Base-by-base conservation (phyloP, 495 filamentous ascomycete genomes). In the Chaetomium cochliodes region DNA sequence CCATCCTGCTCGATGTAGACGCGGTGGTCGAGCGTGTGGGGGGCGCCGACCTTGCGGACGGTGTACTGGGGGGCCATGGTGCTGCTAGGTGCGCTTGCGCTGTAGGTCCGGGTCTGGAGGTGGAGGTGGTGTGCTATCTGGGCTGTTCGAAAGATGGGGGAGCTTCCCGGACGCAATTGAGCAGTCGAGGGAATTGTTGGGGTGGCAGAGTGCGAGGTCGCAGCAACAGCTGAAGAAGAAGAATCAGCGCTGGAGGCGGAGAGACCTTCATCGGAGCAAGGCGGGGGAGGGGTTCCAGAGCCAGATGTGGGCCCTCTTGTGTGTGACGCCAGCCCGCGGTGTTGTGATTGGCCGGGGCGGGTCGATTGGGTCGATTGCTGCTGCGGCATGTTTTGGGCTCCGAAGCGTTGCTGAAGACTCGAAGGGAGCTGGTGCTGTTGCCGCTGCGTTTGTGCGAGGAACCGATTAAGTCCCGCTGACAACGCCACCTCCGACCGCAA, bases 1-100 rank as follows among this genome's bases (percentile, higher is more conserved):
- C 96, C 94, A 92, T 98, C 92, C 81, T 93, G 92, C 86, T 98
- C 94, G 73, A 98, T 86, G 86, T 88, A 99, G 79, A 97, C 88
- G 74, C 94, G 92, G 86, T 97, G 90, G 83, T 98, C 96, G 73
- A 98, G 84, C 60, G 94, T 98, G 82, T 96, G 89, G 68, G 92
- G 87, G 64, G 89, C 85, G 67, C 86, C 96, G 71, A 97, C 84
- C 85, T 94, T 97, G 77, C 93, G 86, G 74, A 89, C 77, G 69
- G 82, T 80, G 79, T 90, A 93, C 30, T 71, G 72, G 55, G 84
- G 80, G 30, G 82, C 78, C 81, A 86, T 92, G n/a, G n/a, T n/a
- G 66, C 66, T 78, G 74, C 70, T 64, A 62, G 55, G 59, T 18
- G 20, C 65, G 51, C 26, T 51, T 65, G 63, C 61, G 66, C 18